Evolutionary conservation across 2,329 filamentous ascomycete genomes (phyloP), one percentile per base, ranked within the genome.

Genomic region (Colletotrichum plurivorum): DNA sequence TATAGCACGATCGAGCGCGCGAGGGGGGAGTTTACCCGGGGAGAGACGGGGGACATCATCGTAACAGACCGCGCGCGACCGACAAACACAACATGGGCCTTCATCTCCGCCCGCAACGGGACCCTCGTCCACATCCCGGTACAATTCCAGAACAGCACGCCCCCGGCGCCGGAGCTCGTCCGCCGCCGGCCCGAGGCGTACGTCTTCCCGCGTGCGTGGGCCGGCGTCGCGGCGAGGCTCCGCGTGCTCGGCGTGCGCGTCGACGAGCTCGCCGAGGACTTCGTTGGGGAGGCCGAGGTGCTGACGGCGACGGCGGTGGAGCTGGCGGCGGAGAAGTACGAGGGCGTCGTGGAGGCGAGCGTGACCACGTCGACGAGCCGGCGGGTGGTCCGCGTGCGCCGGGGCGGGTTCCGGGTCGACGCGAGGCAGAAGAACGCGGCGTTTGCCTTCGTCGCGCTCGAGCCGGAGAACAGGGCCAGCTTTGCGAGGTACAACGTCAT

Each of bases 401-500:
- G 65, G 1, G 77, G 77, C 3, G 76, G 76, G 31, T 79, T 77
- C 60, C 64, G 73, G 8, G 72, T 79, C 2, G 78, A 75, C 71
- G 76, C 77, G 8, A 71, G 73, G 41, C 77, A 79, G 61, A 77
- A 77, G 71, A 78, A 78, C 4, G 76, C 76, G 0, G 76, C 67
- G 0, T 57, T 76, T 5, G 76, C 76, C 0, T 71, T 79, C 6
- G 68, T 73, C 31, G 74, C 73, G 5, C 67, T 79, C 3, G 77
- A 78, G 72, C 77, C 77, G 1, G 77, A 79, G 71, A 74, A 74
- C 6, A 75, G 74, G 7, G 77, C 78, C 52, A 78, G 76, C 6
- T 79, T 77, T 53, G 75, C 71, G 0, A 72, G 74, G 10, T 75
- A 73, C 10, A 77, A 77, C 48, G 73, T 79, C 12, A 71, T 79